Base-by-base conservation (phyloP, 2,329 filamentous ascomycete genomes). In the Phoma sp. region DNA sequence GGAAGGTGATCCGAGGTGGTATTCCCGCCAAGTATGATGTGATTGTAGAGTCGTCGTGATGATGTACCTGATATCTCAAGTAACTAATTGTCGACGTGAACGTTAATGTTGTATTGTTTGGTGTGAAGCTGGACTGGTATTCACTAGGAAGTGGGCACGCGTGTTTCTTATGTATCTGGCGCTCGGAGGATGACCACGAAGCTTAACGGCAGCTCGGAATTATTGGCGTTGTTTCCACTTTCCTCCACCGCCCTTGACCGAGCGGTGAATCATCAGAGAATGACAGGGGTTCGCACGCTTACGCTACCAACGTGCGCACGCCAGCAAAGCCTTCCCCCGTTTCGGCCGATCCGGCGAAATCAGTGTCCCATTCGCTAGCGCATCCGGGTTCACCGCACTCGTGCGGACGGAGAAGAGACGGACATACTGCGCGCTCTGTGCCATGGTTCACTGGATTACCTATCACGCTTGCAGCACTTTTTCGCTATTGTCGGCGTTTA, bases 161-260 rank as follows among this genome's bases (percentile, higher is more conserved):
- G 61, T 62, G 62, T 67, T 63, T 70, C 67, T 72, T 70, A 71
- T 71, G 68, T 70, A 62, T 52, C 59, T 59, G 58, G 58, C 59
- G 62, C 46, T 61, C 57, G 56, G 55, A 60, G 63, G 57, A 69
- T 65, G 67, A 66, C 60, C 64, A 63, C 50, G 65, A 61, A 61
- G 57, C 58, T 58, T 58, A 64, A 66, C 65, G 66, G 61, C 59
- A 58, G 52, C 58, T 66, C 66, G 65, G 64, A 62, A 47, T 62
- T 60, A 59, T 59, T 64, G 62, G 56, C 61, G 60, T 60, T 52
- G 60, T 64, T 62, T 65, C 61, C 62, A 66, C 62, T 61, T 60
- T 62, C 62, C 62, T 62, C 62, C 62, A 68, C 65, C 65, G 65
- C 57, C 59, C 58, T 60, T 65, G 61, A 46, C 64, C 59, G 61